A percentile compares a stretch with the other conserved stretches of the same genome.
These are phyloP conservation scores for Citrus glauca DNA, from an alignment of 345 rosid species.

Conservation along the genomic window DNA sequence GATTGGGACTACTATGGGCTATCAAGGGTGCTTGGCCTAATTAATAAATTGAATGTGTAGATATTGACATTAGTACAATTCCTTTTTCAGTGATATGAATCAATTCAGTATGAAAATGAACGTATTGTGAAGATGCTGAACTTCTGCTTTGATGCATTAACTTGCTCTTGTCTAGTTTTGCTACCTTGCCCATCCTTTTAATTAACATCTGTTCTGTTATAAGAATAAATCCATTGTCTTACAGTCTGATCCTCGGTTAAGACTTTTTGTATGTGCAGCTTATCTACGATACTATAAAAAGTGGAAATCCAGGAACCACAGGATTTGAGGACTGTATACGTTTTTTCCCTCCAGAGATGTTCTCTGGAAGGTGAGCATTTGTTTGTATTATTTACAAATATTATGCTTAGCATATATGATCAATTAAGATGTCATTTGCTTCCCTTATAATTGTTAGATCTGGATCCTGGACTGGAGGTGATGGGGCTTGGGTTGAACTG, in stretches of 20 bases:
- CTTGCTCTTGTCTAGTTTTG: slow-evolving; percentile 7
- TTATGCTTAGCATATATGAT: slow-evolving; percentile 5
- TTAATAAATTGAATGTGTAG: not conserved
- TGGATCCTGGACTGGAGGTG: slow-evolving; percentile 94
- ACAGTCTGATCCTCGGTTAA: slow-evolving; percentile 12
- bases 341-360: slow-evolving; percentile 89
- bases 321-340: slow-evolving; percentile 85
- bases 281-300: slow-evolving; percentile 82
- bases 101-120: not conserved
- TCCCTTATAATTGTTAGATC: slow-evolving; percentile 46
- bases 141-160: not conserved
- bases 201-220: not conserved
- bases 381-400: slow-evolving; percentile 1
- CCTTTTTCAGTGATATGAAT: not conserved
- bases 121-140: not conserved
- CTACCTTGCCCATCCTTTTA: not conserved
- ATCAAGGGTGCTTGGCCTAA: not conserved
- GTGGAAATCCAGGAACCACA: slow-evolving; percentile 70
- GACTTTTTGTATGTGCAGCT: slow-evolving; percentile 50
- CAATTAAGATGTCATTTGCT: slow-evolving; percentile 8
- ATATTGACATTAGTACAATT: not conserved
- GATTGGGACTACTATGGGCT: not conserved
- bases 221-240: not conserved
- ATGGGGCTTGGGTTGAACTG: slow-evolving; percentile 96
- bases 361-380: slow-evolving; percentile 77